Percentiles rank a stretch among this genome's conserved stretches.
phyloP scores from a whole-genome alignment of 169 alveolate species.

The Perkinsus chesapeaki region DNA sequence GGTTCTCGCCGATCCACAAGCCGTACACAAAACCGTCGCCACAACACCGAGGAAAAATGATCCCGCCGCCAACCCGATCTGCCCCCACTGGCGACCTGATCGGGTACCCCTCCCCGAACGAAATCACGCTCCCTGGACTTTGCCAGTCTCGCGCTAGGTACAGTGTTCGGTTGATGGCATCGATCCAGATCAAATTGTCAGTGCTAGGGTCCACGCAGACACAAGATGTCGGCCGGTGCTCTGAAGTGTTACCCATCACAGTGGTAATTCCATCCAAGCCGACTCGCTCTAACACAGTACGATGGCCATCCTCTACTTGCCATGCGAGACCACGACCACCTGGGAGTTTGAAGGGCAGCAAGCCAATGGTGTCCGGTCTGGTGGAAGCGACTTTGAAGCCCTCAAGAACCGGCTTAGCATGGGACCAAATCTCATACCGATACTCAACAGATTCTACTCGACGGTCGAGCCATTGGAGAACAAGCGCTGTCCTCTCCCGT shows the following conservation, averaged over 20 bases:
- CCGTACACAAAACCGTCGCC: background rate
- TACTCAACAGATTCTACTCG: background rate
- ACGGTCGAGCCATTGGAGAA: background rate
- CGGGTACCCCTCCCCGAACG: background rate
- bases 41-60: background rate
- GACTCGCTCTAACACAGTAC: background rate
- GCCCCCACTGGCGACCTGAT: background rate
- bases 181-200: background rate
- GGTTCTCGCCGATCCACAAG: background rate
- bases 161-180: background rate
- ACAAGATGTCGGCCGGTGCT: background rate
- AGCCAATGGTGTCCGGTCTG: background rate
- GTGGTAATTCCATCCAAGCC: background rate
- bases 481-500: background rate
- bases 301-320: background rate
- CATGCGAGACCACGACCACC: background rate
- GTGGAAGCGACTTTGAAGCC: background rate
- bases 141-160: background rate
- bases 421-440: background rate
- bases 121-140: background rate
- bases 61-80: background rate
- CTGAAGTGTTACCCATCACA: background rate
- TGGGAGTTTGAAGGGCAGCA: background rate
- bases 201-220: background rate
- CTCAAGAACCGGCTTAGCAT: background rate